Base-by-base conservation (phyloP, 2,329 filamentous ascomycete genomes). In the Hymenoscyphus infarciens region DNA sequence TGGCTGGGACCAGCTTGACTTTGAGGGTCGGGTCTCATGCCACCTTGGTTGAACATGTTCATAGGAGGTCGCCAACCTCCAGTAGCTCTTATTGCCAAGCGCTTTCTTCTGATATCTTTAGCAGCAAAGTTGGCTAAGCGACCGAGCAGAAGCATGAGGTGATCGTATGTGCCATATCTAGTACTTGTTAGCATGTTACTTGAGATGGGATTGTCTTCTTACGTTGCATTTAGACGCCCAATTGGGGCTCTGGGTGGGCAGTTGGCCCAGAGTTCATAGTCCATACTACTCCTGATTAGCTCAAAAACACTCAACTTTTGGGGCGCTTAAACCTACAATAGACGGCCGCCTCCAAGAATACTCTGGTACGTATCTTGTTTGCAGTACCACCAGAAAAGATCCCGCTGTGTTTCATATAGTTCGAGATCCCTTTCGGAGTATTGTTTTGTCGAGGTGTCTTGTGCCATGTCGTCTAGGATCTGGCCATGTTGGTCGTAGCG, bases 331-430 rank as follows among this genome's bases (percentile, higher is more conserved):
- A 83, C 92, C 82, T 80, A 97, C 92, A 97, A 88, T 56, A 96
- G 80, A 65, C 83, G 83, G 52, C 94, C 93, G 8, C 92, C 94
- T 68, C 93, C 95, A 27, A 98, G 79, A 64, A 97, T 85, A 73
- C 91, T 92, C 74, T 97, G 94, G 69, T 94, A 96, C 8, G 90
- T 86, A 74, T 98, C 95, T 80, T 97, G 95, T 75, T 97, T 96
- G 70, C 85, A 88, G 74, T 93, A 97, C 90, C 92, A 97, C 93
- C 94, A 99, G 73, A 90, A 96, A 5, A 98, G 77, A 76, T 98
- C 95, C 67, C 90, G 86, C 45, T 95, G 81, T 16, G 90, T 88
- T 71, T 95, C 90, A 71, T 90, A 96, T 49, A 84, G 87, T 65
- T 91, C 87, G 56, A 96, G 82, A 64, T 98, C 93, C 65, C 78